A percentile compares a stretch with the other conserved stretches of the same genome.
phyloP scores from a whole-genome alignment of 1,284 basidiomycete species.

The Grifola frondosa region DNA sequence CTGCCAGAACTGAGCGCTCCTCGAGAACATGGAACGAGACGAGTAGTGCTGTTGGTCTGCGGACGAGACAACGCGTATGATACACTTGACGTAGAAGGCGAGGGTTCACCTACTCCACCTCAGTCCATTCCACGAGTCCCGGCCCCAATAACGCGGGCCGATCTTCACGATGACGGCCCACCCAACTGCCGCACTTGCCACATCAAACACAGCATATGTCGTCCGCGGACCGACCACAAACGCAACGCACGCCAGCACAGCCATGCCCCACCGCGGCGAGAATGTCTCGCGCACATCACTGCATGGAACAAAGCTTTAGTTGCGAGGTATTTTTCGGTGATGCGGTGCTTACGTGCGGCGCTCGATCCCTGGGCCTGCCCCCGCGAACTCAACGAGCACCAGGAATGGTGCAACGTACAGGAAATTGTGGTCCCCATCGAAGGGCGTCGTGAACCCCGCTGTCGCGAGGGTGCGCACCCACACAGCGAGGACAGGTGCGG shows the following conservation, averaged over 20 bases:
- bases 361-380: slow-evolving; percentile 15
- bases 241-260: slow-evolving; percentile 48
- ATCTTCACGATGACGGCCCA: slow-evolving; percentile 23
- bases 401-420: slow-evolving; percentile 67
- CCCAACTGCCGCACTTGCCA: slow-evolving; percentile 27
- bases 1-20: too few relatives aligned
- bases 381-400: slow-evolving; percentile 55
- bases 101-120: too few relatives aligned
- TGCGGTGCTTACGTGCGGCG: slow-evolving; percentile 8
- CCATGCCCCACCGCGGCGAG: slow-evolving; percentile 32
- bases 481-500: slow-evolving; percentile 79
- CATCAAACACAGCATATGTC: slow-evolving; percentile 62
- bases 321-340: neutral
- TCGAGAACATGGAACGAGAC: too few relatives aligned
- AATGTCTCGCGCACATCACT: neutral
- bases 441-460: slow-evolving; percentile 72
- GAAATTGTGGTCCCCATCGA: slow-evolving; percentile 77
- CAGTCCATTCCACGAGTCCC: slow-evolving; percentile 3
- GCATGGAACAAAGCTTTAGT: slow-evolving; percentile 9
- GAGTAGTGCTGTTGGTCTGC: too few relatives aligned
- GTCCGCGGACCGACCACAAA: slow-evolving; percentile 60
- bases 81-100: too few relatives aligned
- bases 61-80: too few relatives aligned
- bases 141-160: slow-evolving; percentile 24
- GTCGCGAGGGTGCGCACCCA: slow-evolving; percentile 86